Base-by-base conservation (phyloP, 495 filamentous ascomycete species). In the Darksidea phi region DNA sequence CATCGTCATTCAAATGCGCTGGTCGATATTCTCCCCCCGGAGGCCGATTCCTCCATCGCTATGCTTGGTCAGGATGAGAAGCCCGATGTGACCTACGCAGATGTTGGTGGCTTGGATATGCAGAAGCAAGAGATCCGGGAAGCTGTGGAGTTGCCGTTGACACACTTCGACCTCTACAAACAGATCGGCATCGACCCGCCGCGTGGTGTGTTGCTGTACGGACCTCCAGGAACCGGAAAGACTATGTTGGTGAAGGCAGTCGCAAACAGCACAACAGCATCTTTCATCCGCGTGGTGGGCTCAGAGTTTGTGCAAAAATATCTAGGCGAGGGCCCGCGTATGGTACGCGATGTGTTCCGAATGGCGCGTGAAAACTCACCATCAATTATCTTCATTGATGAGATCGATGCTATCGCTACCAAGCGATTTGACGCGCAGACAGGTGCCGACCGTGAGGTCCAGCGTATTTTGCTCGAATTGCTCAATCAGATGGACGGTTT, bases 401-500 rank as follows among this genome's bases (percentile, higher is more conserved):
- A 98, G 73, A 97, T 98, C 66, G 94, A 98, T 72, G 95, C 94
- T 57, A 97, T 98, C 72, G 94, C 94, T 41, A 97, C 94, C 28
- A 97, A 97, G 77, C 95, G 94, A 70, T 97, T 98, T 75, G 94
- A 98, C 70, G 94, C 95, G 41, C 94, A 97, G 74, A 97, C 92
- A 11, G 94, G 94, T 69, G 94, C 95, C 45, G 94, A 98, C 71
- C 85, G 94, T 73, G 94, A 98, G 76, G 94, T 98, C 23, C 94
- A 98, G 79, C 91, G 94, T 79, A 98, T 97, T 69, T 77, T 98
- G 57, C 84, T 98, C 55, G 94, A 98, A 73, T 79, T 98, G 60
- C 85, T 98, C 58, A 98, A 98, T 77, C 94, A 98, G 76, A 97
- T 98, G 94, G 94, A 98, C 75, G 94, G 94, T 62, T 98, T 98